phyloP scores from a whole-genome alignment of 2,329 filamentous ascomycete genomes.

The Penicillium aurantiogriseum region DNA sequence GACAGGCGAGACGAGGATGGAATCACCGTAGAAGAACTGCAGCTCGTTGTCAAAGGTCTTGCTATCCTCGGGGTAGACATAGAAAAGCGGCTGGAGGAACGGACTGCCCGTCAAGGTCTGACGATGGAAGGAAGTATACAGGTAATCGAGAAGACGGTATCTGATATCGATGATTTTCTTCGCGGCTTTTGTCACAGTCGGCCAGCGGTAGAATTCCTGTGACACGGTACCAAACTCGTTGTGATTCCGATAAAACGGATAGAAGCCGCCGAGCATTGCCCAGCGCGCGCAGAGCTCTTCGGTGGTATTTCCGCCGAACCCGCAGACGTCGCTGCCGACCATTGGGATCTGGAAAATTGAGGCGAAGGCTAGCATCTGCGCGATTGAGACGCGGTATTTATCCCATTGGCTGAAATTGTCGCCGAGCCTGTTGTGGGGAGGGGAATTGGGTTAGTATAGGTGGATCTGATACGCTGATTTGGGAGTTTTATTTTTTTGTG shows the following conservation, averaged over 20 bases:
- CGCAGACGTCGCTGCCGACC: slow-evolving; percentile 72
- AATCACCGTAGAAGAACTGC: slow-evolving; percentile 61
- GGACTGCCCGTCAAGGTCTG: slow-evolving; percentile 63
- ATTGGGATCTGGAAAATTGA: slow-evolving; percentile 68
- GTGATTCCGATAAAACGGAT: slow-evolving; percentile 75
- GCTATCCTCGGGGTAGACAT: slow-evolving; percentile 61
- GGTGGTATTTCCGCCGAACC: slow-evolving; percentile 66
- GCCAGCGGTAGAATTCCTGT: slow-evolving; percentile 74
- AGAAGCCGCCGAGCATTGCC: slow-evolving; percentile 70
- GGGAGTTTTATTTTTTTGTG: not conserved
- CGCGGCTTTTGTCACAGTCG: slow-evolving; percentile 61
- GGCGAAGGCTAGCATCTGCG: slow-evolving; percentile 60
- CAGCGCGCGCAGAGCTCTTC: slow-evolving; percentile 73
- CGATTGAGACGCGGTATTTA: slow-evolving; percentile 59
- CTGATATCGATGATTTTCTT: slow-evolving; percentile 67
- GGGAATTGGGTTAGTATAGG: not conserved
- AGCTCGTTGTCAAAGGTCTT: slow-evolving; percentile 53
- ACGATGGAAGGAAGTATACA: slow-evolving; percentile 68
- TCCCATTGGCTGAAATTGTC: slow-evolving; percentile 61
- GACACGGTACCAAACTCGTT: slow-evolving; percentile 53
- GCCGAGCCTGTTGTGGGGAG: slow-evolving; percentile 48
- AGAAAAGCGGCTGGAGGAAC: slow-evolving; percentile 69
- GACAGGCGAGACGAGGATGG: slow-evolving; percentile 58
- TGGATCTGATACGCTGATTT: slow-evolving; percentile 36
- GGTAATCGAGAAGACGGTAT: slow-evolving; percentile 76